Conservation (phyloP, 192 early-diverging fungal species). For the Paraglomus brasilianum region DNA sequence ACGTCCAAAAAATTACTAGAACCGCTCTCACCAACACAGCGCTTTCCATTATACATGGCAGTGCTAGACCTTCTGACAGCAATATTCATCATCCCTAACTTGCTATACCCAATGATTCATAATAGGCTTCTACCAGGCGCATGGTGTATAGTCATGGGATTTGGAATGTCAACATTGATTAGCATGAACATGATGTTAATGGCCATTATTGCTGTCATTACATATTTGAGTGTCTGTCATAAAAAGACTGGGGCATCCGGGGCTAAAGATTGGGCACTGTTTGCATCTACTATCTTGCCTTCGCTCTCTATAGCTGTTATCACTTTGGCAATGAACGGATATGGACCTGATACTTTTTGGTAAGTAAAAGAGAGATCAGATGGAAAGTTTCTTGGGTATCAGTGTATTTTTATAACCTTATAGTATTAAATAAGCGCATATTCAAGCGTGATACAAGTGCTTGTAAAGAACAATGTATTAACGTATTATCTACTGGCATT, state of each 20-base stretch:
- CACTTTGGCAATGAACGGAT: constrained; percentile 15
- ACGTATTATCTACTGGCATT: not conserved
- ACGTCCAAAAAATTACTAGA: not conserved
- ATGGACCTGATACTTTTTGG: constrained; percentile 32
- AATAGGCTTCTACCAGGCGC: constrained; percentile 10
- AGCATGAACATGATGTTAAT: constrained; percentile 26
- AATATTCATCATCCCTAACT: constrained; percentile 16
- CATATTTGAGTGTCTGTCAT: constrained; percentile 28
- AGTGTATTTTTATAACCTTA: too few relatives aligned
- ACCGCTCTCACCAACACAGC: constrained; percentile 18
- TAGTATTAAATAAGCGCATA: too few relatives aligned
- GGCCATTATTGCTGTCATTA: constrained; percentile 18
- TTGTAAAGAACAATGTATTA: not conserved
- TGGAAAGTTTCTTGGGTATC: too few relatives aligned
- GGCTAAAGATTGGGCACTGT: constrained; percentile 24
- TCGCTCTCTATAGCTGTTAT: not conserved
- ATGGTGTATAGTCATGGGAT: constrained; percentile 16
- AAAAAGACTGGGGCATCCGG: not conserved
- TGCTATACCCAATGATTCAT: constrained; percentile 19
- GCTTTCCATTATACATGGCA: constrained; percentile 32
- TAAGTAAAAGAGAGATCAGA: too few relatives aligned
- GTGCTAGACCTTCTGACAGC: constrained; percentile 9
- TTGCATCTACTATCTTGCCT: not conserved
- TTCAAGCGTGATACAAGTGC: too few relatives aligned
- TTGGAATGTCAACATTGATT: constrained; percentile 13